Evolutionary conservation across 352 stramenopile genomes (phyloP).

Genomic region (Hyaloperonospora brassicae): DNA sequence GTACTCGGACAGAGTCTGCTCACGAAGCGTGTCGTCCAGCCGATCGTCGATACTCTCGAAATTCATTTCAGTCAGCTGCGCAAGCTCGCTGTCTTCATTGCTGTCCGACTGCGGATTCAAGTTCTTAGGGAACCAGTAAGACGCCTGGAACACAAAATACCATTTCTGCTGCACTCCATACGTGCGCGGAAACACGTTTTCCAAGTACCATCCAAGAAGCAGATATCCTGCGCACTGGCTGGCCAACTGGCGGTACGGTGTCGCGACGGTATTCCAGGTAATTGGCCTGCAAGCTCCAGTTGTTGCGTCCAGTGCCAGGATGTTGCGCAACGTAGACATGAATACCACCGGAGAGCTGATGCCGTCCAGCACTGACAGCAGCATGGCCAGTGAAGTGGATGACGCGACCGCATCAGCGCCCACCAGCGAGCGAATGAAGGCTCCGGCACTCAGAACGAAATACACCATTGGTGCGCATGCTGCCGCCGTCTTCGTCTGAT

Average conservation of each 20-base stretch:
- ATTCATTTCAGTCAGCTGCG: slow-evolving; percentile 22
- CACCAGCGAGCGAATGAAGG: slow-evolving; percentile 44
- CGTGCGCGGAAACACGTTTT: slow-evolving; percentile 88
- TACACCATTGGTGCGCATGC: slow-evolving; percentile 59
- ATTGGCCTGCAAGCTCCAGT: slow-evolving; percentile 32
- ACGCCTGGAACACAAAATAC: slow-evolving; percentile 87
- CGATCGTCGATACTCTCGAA: slow-evolving; percentile 19
- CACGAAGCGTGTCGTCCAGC: slow-evolving; percentile 55
- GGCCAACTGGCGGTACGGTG: slow-evolving; percentile 56
- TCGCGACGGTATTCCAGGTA: slow-evolving; percentile 37
- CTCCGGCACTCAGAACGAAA: slow-evolving; percentile 42
- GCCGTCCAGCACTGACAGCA: slow-evolving; percentile 33
- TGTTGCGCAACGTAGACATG: slow-evolving; percentile 45
- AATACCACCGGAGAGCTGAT: slow-evolving; percentile 68
- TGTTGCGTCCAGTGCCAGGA: slow-evolving; percentile 45
- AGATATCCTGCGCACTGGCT: slow-evolving; percentile 82
- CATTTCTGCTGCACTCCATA: slow-evolving; percentile 88
- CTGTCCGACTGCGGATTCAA: slow-evolving; percentile 8
- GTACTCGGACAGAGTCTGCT: slow-evolving; percentile 50
- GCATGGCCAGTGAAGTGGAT: slow-evolving; percentile 26
- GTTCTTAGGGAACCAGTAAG: slow-evolving; percentile 64
- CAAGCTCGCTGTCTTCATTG: slow-evolving; percentile 15
- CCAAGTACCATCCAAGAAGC: slow-evolving; percentile 90
- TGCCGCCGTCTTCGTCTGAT: slow-evolving; percentile 56
- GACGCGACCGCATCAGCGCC: slow-evolving; percentile 41